Evolutionary conservation across 352 stramenopile genomes (phyloP).

Genomic region (Plasmopara halstedii): DNA sequence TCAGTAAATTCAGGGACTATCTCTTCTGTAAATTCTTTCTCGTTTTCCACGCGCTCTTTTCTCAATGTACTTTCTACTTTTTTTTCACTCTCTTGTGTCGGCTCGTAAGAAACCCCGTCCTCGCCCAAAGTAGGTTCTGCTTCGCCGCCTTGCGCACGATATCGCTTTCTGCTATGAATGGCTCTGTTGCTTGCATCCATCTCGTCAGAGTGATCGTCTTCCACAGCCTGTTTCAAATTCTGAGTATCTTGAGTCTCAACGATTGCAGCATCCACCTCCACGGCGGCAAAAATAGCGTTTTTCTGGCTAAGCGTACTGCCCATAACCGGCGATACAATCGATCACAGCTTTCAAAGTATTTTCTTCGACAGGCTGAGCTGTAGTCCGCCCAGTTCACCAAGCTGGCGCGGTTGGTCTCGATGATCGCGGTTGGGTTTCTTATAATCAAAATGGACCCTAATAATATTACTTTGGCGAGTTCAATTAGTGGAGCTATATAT

Average conservation of each 20-base stretch:
- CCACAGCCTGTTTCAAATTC: not conserved
- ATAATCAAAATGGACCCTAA: too few relatives aligned
- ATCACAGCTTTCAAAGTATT: not conserved
- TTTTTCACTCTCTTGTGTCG: not conserved
- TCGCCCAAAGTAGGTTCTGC: not conserved
- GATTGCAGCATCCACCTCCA: slow-evolving; percentile 2
- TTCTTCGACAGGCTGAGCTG: not conserved
- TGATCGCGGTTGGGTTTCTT: slow-evolving; percentile 8
- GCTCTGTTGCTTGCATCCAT: slow-evolving; percentile 3
- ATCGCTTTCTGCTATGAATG: slow-evolving; percentile 8
- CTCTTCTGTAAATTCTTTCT: slow-evolving; percentile 2
- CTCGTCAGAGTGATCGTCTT: not conserved
- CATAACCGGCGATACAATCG: slow-evolving; percentile 10
- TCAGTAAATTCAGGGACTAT: not conserved
- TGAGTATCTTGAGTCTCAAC: not conserved
- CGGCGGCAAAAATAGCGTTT: slow-evolving; percentile 3
- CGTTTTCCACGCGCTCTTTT: slow-evolving; percentile 4
- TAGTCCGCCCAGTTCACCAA: slow-evolving; percentile 1
- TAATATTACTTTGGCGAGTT: not conserved
- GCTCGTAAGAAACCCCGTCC: not conserved
- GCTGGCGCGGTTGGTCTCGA: slow-evolving; percentile 7
- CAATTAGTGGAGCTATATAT: not conserved
- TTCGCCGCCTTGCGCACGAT: slow-evolving; percentile 1
- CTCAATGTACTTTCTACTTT: slow-evolving; percentile 2
- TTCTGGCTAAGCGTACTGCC: slow-evolving; percentile 15